Evolutionary conservation across 805 yeast genomes (phyloP).

Genomic region (Cyberlindnera samutprakarnensis): DNA sequence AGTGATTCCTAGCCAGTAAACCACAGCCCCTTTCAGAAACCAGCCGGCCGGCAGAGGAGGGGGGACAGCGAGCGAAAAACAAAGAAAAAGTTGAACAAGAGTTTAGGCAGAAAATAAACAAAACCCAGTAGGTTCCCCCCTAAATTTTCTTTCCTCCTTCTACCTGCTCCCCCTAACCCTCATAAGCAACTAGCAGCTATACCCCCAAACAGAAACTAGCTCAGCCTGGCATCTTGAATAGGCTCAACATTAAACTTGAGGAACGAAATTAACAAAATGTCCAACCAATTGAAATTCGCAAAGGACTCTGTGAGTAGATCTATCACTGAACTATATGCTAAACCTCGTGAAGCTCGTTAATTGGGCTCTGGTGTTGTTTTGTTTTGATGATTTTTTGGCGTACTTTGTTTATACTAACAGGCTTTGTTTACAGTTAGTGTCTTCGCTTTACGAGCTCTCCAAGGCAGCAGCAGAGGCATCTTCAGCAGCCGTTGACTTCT

Average conservation of each 20-base stretch:
- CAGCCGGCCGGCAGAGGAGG: no score
- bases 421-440: constrained; percentile 55
- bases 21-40: no score
- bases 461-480: constrained; percentile 87
- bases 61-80: no score
- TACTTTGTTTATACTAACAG: background rate
- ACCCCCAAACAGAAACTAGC: background rate
- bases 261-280: constrained; percentile 7
- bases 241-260: background rate
- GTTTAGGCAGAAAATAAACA: no score
- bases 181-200: background rate
- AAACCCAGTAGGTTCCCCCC: no score
- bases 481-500: constrained; percentile 68
- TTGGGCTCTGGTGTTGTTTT: no score
- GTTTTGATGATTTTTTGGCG: background rate
- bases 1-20: no score
- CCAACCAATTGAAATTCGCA: constrained; percentile 19
- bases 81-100: no score
- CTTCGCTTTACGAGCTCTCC: constrained; percentile 74
- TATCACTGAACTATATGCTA: background rate
- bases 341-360: background rate
- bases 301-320: constrained; percentile 18
- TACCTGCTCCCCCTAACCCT: background rate
- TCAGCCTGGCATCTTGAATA: no score
- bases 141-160: background rate